Evolutionary conservation across 306 rosid species (phyloP).

Genomic region (Lupinus albus): DNA sequence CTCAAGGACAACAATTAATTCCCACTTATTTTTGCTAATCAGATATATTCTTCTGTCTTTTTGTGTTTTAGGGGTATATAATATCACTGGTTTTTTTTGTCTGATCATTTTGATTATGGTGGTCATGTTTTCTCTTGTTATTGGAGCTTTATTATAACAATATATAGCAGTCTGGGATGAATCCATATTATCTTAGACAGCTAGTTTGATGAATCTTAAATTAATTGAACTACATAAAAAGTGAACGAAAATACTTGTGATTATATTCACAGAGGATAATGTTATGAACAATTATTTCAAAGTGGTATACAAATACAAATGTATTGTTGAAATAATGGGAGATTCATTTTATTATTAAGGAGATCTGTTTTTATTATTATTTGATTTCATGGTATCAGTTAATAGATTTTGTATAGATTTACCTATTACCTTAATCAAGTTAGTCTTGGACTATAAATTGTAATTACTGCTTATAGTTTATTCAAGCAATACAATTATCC

Average conservation of each 20-base stretch:
- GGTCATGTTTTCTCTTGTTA: background rate
- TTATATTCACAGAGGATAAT: background rate
- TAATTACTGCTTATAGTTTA: too few species aligned
- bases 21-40: background rate
- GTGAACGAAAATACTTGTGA: constrained; percentile 16
- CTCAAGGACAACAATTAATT: background rate
- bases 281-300: background rate
- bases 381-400: too few species aligned
- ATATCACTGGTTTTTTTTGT: background rate
- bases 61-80: constrained; percentile 23
- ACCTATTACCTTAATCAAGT: too few species aligned
- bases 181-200: constrained; percentile 13
- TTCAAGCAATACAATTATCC: too few species aligned
- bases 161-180: constrained; percentile 11
- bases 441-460: too few species aligned
- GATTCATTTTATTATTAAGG: too few species aligned
- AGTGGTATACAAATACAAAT: constrained; percentile 22
- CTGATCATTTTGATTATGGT: constrained; percentile 3
- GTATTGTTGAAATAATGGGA: too few species aligned
- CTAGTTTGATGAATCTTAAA: constrained; percentile 13
- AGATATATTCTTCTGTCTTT: background rate
- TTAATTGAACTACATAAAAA: constrained; percentile 17
- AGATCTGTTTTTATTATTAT: too few species aligned
- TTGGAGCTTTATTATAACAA: constrained; percentile 17
- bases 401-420: too few species aligned